Base-by-base conservation (phyloP, 176 grass and related monocot species). In the Oryza longistaminata region DNA sequence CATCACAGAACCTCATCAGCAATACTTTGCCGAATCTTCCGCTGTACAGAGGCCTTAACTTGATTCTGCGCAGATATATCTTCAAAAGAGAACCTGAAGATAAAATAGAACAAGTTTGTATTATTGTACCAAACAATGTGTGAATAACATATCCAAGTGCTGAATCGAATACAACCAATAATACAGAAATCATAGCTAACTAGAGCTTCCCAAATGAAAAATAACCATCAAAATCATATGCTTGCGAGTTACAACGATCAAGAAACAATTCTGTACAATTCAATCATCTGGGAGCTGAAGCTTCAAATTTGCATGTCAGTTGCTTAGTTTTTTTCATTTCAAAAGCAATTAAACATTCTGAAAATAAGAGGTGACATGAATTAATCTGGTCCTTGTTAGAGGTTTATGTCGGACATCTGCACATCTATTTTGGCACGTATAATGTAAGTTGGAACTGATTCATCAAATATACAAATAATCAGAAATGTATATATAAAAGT, bases 61-160 rank as follows among this genome's bases (percentile, higher is more conserved):
- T 99, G 96, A 90, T 99, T 99, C 83, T 99, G 96, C 26, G 87
- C 93, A 29, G 96, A 99, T 83, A 99, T 90, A 87, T 99, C 96
- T 67, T 99, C 96, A 14, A 78, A 91, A 21, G 96, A 91, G 86
- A 99, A 99, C 70, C 93, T 99, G 80, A 4, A 55, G 25, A 45
- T 11, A 64, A 39, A 64, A 73, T 74, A 52, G 14, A 72, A 60
- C 3, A 81, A 70, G 31, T 50, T 25, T 48, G 31, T 55, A 11
- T 83, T 61, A 61, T 61, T 43, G 21, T 42, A 13, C 2, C 13
- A 81, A 42, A 12, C 5, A 39, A 31, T 11, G 43, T 44, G 43
- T 40, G 39, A 40, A 21, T 16, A 37, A 7, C 3, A 70, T 14
- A 64, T 0, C 81, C 39, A 68, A 73, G 14, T 25, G 27, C 53